A percentile compares a stretch with the other conserved stretches of the same genome.
These are phyloP conservation scores for Mercurialis annua DNA, from an alignment of 345 rosid genomes.

Conservation along the genomic window DNA sequence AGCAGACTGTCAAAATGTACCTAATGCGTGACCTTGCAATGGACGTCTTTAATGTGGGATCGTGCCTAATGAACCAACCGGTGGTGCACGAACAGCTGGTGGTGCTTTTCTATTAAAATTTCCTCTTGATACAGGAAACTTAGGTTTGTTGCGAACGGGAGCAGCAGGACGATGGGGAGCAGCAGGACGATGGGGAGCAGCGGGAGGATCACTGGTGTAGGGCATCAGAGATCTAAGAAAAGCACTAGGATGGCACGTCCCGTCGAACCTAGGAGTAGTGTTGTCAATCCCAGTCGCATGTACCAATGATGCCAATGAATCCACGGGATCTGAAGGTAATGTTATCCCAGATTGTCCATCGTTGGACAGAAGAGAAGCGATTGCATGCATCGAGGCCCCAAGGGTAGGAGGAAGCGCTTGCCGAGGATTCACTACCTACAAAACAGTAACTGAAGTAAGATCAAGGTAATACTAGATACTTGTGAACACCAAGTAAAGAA, in stretches of 20 bases:
- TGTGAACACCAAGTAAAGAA: neutral
- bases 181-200: neutral
- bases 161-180: no score
- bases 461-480: neutral
- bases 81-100: conserved; percentile 4
- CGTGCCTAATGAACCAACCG: neutral
- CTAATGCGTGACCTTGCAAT: conserved; percentile 22
- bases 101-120: conserved; percentile 13
- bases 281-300: conserved; percentile 38
- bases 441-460: conserved; percentile 14
- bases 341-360: conserved; percentile 58
- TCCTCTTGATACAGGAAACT: conserved; percentile 11
- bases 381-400: conserved; percentile 56
- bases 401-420: conserved; percentile 60
- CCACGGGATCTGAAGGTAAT: conserved; percentile 34
- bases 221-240: conserved; percentile 28
- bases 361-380: conserved; percentile 52
- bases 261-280: conserved; percentile 15
- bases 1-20: conserved; percentile 15
- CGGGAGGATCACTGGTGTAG: neutral
- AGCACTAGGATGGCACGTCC: conserved; percentile 8
- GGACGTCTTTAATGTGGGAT: conserved; percentile 9
- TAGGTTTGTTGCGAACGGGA: no score
- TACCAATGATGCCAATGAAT: conserved; percentile 43
- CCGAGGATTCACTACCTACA: conserved; percentile 62